Evolutionary conservation across 2,329 filamentous ascomycete genomes (phyloP).

Genomic region (Corniculantispora saksenae): DNA sequence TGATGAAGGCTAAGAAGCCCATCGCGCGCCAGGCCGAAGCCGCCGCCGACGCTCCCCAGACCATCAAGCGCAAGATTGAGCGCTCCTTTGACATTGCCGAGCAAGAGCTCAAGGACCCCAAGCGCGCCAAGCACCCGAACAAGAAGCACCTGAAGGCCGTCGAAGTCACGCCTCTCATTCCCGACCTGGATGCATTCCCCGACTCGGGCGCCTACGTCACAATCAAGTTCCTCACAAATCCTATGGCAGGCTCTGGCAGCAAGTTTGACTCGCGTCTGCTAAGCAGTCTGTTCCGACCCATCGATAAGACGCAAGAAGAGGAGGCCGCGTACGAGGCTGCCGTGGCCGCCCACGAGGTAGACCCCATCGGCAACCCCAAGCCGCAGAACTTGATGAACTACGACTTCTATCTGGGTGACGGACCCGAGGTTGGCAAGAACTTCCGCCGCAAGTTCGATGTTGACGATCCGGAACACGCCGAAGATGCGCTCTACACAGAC

Average conservation of each 20-base stretch:
- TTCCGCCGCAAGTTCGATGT: conserved; percentile 65
- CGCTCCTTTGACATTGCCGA: conserved; percentile 59
- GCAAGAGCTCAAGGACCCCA: conserved; percentile 54
- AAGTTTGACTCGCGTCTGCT: conserved; percentile 63
- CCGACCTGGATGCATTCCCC: conserved; percentile 68
- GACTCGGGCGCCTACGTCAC: conserved; percentile 70
- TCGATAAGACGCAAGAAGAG: conserved; percentile 56
- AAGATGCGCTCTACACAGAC: conserved; percentile 56
- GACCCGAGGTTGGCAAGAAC: conserved; percentile 45
- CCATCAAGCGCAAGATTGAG: conserved; percentile 68
- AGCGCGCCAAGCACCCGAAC: conserved; percentile 57
- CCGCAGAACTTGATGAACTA: conserved; percentile 64
- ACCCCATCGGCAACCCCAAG: conserved; percentile 56
- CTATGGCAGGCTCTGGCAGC: conserved; percentile 50
- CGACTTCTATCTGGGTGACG: conserved; percentile 64
- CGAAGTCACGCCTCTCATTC: conserved; percentile 61
- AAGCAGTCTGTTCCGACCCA: conserved; percentile 61
- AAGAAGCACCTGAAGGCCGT: conserved; percentile 60
- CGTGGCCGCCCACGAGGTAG: conserved; percentile 55
- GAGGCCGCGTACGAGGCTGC: conserved; percentile 53
- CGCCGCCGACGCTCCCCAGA: conserved; percentile 63
- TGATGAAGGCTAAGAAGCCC: conserved; percentile 35
- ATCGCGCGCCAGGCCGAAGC: conserved; percentile 55
- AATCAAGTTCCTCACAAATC: conserved; percentile 68
- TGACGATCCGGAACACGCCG: conserved; percentile 55